Base-by-base conservation (phyloP, 768 basidiomycete species). In the Tricholomella constricta region DNA sequence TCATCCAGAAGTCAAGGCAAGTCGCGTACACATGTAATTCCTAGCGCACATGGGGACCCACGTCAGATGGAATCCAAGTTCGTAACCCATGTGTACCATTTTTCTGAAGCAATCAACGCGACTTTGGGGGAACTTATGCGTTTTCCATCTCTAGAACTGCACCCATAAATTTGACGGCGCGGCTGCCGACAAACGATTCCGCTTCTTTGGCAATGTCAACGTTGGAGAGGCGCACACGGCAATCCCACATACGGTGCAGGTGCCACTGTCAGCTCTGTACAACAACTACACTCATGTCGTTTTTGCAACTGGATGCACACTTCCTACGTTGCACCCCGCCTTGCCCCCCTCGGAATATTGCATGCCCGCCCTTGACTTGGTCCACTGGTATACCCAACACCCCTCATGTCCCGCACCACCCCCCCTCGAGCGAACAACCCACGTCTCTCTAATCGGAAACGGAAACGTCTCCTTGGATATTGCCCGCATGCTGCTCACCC, bases 301-400 rank as follows among this genome's bases (percentile, higher is more conserved):
- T 15, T 84, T 98, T 57, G 86, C 95, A 0, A 88, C 92, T 6
- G 96, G 96, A 2, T 92, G 93, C 50, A 78, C 90, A 0, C 67
- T 86, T 40, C 81, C 91, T 12, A 72, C 78, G 32, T 67, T 81
- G 10, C 84, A 91, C 69, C 68, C 79, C 10, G 76, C 74, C 42
- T 69, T 85, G 6, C 77, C 78, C 40, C 81, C 77, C 63, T 73
- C 67, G 37, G 58, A 61, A 12, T 62, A 66, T 72, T 72, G 89
- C 79, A 67, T 86, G 2, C 83, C 93, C 1, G 94, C 94, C 0
- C 76, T 97, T 3, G 84, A 82, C 1, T 71, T 99, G 37, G 94
- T 99, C 1, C 90, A 94, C 59, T 98, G 94, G 95, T 98, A 99
- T 73, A 98, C 96, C 11, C 86, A 82, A 42, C 94, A 98, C 67